These are phyloP conservation scores for Diaporthe amygdali DNA, from an alignment of 2,329 filamentous ascomycete species.

Conservation along the genomic window DNA sequence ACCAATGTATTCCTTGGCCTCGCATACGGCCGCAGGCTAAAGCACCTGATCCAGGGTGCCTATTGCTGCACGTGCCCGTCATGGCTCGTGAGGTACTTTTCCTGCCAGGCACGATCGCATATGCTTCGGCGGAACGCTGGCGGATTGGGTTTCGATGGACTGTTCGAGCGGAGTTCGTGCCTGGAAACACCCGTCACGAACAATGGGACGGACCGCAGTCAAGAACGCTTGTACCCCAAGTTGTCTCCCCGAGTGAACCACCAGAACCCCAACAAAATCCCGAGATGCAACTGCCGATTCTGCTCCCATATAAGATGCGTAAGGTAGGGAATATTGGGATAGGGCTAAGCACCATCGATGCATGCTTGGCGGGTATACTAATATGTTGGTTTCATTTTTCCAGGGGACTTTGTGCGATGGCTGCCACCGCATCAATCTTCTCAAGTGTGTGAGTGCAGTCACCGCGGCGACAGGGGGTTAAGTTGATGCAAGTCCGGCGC, in stretches of 20 bases:
- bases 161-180: neutral
- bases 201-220: neutral
- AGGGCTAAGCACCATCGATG: constrained; percentile 8
- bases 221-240: constrained; percentile 5
- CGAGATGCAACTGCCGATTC: constrained; percentile 6
- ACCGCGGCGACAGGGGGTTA: neutral
- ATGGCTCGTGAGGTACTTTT: neutral
- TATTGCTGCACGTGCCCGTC: constrained; percentile 17
- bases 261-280: neutral
- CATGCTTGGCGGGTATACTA: neutral
- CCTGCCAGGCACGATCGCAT: constrained; percentile 15
- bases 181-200: neutral
- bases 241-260: neutral
- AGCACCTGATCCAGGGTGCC: constrained; percentile 9
- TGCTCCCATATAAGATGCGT: neutral
- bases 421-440: neutral
- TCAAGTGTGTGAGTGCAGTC: neutral
- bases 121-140: neutral
- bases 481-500: constrained; percentile 12
- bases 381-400: neutral
- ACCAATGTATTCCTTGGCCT: constrained; percentile 29
- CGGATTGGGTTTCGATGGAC: constrained; percentile 8
- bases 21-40: constrained; percentile 20
- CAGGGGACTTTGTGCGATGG: neutral
- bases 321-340: neutral